Conservation (phyloP, 371 early-diverging fungal genomes). For the Mortierella sp. region DNA sequence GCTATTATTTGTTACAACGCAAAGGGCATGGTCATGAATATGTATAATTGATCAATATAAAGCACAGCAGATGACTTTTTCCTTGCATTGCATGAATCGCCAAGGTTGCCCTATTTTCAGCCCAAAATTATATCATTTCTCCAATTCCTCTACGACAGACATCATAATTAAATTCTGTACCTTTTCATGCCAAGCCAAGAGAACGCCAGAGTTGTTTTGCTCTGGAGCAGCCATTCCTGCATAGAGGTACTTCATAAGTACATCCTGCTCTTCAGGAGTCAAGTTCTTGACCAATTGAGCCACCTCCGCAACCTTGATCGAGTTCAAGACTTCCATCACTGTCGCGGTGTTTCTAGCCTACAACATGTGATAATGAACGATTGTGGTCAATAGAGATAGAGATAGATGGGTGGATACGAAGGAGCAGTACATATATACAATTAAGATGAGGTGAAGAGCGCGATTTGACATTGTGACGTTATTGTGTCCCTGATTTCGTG, state of each 20-base stretch:
- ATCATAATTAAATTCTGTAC: conserved; percentile 51
- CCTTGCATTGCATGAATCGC: background rate
- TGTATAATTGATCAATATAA: background rate
- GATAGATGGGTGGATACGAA: background rate
- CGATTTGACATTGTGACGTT: background rate
- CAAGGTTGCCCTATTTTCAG: background rate
- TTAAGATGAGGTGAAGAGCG: background rate
- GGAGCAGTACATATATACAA: too few relatives aligned
- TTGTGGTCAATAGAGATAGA: background rate
- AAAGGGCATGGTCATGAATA: background rate
- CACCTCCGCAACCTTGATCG: conserved; percentile 79
- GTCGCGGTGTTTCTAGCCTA: conserved; percentile 79
- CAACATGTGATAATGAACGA: background rate
- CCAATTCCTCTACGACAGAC: too few relatives aligned
- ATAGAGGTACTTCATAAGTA: conserved; percentile 93
- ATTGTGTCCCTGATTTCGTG: too few relatives aligned
- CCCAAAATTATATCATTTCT: background rate
- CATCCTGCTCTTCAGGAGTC: conserved; percentile 74
- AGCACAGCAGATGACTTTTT: background rate
- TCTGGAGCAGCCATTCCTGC: conserved; percentile 91
- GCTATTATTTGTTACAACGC: conserved; percentile 58
- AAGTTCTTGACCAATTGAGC: conserved; percentile 71
- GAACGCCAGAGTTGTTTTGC: conserved; percentile 81
- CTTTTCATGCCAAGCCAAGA: conserved; percentile 95
- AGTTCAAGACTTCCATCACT: conserved; percentile 84